Evolutionary conservation across 1,284 basidiomycete genomes (phyloP).

Genomic region (Sutorius eximius): DNA sequence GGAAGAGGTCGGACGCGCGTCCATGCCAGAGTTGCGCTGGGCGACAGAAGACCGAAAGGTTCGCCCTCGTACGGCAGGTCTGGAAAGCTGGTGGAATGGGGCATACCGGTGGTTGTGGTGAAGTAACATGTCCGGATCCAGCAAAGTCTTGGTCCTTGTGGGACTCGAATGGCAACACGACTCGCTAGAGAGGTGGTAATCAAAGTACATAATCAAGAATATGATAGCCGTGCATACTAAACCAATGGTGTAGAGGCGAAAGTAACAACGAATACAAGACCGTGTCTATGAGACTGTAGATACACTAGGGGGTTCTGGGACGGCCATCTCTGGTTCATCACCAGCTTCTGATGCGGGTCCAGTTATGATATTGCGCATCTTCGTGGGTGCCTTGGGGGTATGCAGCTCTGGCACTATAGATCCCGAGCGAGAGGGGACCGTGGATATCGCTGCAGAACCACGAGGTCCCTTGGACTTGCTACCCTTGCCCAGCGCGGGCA

Average conservation of each 20-base stretch:
- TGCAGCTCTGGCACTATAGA: slow-evolving; percentile 48
- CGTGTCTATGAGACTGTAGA: slow-evolving; percentile 21
- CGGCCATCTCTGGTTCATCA: slow-evolving; percentile 39
- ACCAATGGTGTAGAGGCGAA: slow-evolving; percentile 13
- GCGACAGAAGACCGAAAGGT: not conserved
- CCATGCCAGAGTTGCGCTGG: not conserved
- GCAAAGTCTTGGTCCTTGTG: not conserved
- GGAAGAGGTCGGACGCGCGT: not conserved
- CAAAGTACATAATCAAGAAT: slow-evolving; percentile 11
- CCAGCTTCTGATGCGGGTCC: slow-evolving; percentile 47
- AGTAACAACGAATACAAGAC: slow-evolving; percentile 6
- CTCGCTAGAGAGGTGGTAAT: too few relatives aligned
- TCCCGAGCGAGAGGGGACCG: slow-evolving; percentile 53
- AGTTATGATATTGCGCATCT: slow-evolving; percentile 55
- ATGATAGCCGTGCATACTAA: slow-evolving; percentile 5
- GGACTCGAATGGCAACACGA: not conserved
- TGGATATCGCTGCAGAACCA: slow-evolving; percentile 41
- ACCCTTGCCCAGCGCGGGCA: slow-evolving; percentile 38
- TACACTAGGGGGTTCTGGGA: slow-evolving; percentile 19
- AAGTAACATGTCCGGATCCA: not conserved
- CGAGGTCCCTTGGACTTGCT: slow-evolving; percentile 43
- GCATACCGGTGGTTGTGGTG: not conserved
- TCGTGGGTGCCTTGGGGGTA: slow-evolving; percentile 49
- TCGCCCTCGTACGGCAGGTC: not conserved
- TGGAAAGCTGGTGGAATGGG: not conserved